Percentiles rank a stretch among this genome's conserved stretches.
Evolutionary conservation across 257 asterid species (phyloP).

Genomic region (Solanum ossicruentum): DNA sequence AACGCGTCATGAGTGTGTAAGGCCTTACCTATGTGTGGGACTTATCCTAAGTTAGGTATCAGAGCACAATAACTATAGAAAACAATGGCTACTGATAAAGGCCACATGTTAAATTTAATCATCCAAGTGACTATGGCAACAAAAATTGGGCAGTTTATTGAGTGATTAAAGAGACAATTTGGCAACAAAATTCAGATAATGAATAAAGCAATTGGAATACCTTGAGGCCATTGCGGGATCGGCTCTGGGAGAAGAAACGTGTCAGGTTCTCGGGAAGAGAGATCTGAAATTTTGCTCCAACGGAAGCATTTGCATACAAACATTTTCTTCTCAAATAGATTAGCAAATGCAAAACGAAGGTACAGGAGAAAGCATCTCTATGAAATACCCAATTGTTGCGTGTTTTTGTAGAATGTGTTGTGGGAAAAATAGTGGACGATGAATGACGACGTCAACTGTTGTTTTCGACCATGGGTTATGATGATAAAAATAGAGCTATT

Average conservation of each 20-base stretch:
- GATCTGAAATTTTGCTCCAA: conserved; percentile 41
- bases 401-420: not conserved
- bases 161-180: not conserved
- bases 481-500: no score
- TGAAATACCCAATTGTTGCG: not conserved
- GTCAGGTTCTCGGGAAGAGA: conserved; percentile 26
- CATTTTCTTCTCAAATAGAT: not conserved
- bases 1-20: no score
- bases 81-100: not conserved
- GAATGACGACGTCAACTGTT: not conserved
- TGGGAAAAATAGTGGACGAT: not conserved
- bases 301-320: conserved; percentile 36
- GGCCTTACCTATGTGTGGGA: no score
- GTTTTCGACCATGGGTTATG: no score
- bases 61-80: not conserved
- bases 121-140: not conserved
- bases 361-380: not conserved
- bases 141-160: not conserved
- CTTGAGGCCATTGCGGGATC: conserved; percentile 77
- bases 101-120: not conserved
- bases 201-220: conserved; percentile 4
- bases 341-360: not conserved
- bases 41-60: no score
- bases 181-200: not conserved
- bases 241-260: conserved; percentile 58